Conservation (phyloP, 176 grass and related monocot genomes). For the Oryza glaberrima region DNA sequence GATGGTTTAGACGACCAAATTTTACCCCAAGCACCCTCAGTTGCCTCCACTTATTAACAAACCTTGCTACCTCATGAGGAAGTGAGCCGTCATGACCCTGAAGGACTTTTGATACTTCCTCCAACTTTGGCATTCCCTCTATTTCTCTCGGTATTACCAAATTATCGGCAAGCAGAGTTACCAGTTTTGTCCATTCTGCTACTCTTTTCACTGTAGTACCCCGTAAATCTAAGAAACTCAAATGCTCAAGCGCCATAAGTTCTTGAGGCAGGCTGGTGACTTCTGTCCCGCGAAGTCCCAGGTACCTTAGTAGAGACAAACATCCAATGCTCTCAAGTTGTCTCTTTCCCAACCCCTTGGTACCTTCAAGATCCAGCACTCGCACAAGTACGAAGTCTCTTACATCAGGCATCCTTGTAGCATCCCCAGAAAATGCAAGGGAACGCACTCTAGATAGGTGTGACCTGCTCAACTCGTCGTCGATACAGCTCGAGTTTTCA, state of each 20-base stretch:
- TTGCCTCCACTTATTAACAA: background rate
- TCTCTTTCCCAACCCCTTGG: background rate
- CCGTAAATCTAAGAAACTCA: constrained; percentile 15
- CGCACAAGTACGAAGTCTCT: background rate
- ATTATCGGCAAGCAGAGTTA: constrained; percentile 18
- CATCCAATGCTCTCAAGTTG: background rate
- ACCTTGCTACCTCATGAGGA: background rate
- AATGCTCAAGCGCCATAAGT: background rate
- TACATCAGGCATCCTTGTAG: background rate
- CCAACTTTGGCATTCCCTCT: background rate
- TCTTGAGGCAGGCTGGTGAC: background rate
- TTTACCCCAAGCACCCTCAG: constrained; percentile 35
- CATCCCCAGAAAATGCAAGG: background rate
- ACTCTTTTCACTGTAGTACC: background rate
- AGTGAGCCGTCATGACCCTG: background rate
- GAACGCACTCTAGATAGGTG: constrained; percentile 4
- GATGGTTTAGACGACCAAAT: background rate
- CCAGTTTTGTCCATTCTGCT: background rate
- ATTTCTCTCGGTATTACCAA: background rate
- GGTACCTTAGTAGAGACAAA: constrained; percentile 11
- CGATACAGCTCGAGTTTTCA: background rate
- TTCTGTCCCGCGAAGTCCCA: background rate
- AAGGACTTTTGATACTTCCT: constrained; percentile 37
- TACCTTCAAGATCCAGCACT: constrained; percentile 27
- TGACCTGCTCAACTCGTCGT: background rate